phyloP scores from a whole-genome alignment of 768 basidiomycete genomes.

The Leccinum broughii region DNA sequence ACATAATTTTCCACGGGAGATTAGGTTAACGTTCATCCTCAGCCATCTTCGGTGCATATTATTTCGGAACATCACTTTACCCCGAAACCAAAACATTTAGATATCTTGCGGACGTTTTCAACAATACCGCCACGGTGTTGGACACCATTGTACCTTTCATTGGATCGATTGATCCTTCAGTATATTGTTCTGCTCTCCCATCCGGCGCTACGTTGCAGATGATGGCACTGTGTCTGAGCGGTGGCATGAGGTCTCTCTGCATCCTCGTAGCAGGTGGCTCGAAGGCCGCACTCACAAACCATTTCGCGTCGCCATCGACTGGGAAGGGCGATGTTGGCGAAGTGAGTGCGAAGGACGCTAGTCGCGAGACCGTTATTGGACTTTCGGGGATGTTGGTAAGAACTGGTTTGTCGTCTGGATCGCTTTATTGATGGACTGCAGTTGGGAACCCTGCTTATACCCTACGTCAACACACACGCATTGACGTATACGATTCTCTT shows the following conservation, averaged over 20 bases:
- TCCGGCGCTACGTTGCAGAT: conserved; percentile 41
- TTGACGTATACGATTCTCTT: conserved; percentile 54
- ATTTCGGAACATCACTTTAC: conserved; percentile 61
- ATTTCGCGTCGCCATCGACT: conserved; percentile 54
- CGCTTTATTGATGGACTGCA: conserved; percentile 25
- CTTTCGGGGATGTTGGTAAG: conserved; percentile 68
- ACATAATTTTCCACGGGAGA: neutral
- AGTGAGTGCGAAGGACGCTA: conserved; percentile 69
- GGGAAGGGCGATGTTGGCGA: conserved; percentile 68
- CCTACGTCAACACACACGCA: conserved; percentile 47
- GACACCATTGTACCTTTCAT: conserved; percentile 63
- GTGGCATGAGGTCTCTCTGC: conserved; percentile 58
- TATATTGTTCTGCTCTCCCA: conserved; percentile 35
- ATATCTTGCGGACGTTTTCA: conserved; percentile 64
- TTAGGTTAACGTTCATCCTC: neutral
- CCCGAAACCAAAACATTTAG: conserved; percentile 74
- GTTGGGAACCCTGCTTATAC: conserved; percentile 62
- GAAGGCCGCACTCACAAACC: conserved; percentile 66
- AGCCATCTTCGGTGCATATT: conserved; percentile 67
- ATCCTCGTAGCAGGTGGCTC: conserved; percentile 67
- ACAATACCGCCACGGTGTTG: conserved; percentile 58
- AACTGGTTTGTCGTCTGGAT: neutral
- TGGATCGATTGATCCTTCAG: conserved; percentile 30
- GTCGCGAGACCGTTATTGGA: conserved; percentile 69
- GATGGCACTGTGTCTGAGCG: conserved; percentile 55